A percentile compares a stretch with the other conserved stretches of the same genome.
These are phyloP conservation scores for Penicillium dipodomyicola DNA, from an alignment of 495 filamentous ascomycete species.

Conservation along the genomic window DNA sequence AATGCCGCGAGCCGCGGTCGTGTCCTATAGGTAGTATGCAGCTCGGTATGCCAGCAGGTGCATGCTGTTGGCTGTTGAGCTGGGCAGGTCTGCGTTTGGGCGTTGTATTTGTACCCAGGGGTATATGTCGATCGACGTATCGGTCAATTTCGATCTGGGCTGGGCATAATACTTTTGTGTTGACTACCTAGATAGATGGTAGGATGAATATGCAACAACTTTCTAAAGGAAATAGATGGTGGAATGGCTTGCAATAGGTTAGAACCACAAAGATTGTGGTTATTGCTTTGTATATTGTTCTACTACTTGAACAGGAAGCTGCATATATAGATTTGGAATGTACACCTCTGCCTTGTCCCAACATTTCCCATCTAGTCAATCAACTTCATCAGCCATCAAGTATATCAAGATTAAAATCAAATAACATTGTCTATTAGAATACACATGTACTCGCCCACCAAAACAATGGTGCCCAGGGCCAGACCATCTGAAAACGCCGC, in stretches of 20 bases:
- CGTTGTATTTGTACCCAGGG: slow-evolving; percentile 1
- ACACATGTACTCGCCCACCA: slow-evolving; percentile 12
- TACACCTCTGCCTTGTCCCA: neutral
- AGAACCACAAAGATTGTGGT: neutral
- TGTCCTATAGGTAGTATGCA: neutral
- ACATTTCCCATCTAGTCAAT: neutral
- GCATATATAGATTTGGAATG: neutral
- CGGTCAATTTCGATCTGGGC: neutral
- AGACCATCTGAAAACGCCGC: slow-evolving; percentile 24
- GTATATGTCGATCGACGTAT: neutral
- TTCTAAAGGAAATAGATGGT: neutral
- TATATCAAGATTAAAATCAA: slow-evolving; percentile 1
- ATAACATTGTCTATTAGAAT: slow-evolving; percentile 23
- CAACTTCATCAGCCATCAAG: neutral
- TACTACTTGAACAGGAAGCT: neutral
- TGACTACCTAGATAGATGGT: neutral
- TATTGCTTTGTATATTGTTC: neutral
- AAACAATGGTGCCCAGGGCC: slow-evolving; percentile 17
- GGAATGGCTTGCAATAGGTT: neutral
- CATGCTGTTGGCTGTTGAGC: neutral
- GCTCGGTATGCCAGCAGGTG: neutral
- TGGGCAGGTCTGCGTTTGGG: slow-evolving; percentile 6
- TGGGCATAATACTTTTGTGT: slow-evolving; percentile 1
- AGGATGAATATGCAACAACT: neutral
- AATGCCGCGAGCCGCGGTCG: neutral